Conservation (phyloP, 139 green algal species). For the Zygnema circumcarinatum region DNA sequence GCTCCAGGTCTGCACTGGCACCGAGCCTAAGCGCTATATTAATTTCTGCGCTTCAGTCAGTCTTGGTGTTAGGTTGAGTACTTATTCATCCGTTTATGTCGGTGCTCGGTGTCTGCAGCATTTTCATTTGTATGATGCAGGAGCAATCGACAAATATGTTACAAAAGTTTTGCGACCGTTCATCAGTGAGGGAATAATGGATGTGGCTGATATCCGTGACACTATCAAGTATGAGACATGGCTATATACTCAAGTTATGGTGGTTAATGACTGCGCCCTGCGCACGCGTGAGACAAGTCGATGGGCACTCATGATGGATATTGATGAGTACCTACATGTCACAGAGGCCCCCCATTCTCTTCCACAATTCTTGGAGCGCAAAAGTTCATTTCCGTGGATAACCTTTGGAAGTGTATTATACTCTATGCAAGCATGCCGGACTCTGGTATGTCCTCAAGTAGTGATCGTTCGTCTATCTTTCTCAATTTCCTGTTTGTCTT, state of each 20-base stretch:
- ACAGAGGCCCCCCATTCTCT: conserved; percentile 24
- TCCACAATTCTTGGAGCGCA: neutral
- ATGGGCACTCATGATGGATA: conserved; percentile 42
- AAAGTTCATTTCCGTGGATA: conserved; percentile 18
- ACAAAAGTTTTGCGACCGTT: conserved; percentile 13
- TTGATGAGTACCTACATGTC: conserved; percentile 38
- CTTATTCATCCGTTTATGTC: neutral
- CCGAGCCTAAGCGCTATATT: no score
- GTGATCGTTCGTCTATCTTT: no score
- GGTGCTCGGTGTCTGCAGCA: neutral
- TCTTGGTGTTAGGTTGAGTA: neutral
- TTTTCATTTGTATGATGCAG: conserved; percentile 22
- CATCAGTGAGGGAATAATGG: conserved; percentile 10
- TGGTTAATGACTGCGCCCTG: conserved; percentile 37
- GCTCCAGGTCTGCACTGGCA: no score
- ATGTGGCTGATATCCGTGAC: conserved; percentile 20
- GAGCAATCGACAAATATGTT: conserved; percentile 16
- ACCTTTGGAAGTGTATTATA: conserved; percentile 27
- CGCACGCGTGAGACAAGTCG: neutral
- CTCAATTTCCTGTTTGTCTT: conserved; percentile 1
- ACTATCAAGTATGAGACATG: conserved; percentile 22
- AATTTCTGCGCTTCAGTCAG: neutral
- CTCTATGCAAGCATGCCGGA: conserved; percentile 9
- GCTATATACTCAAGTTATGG: conserved; percentile 26
- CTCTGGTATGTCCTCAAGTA: neutral